Evolutionary conservation across 129 eudicot species (phyloP), one percentile per base, ranked within the genome.

Genomic region (Flaveria ramosissima): DNA sequence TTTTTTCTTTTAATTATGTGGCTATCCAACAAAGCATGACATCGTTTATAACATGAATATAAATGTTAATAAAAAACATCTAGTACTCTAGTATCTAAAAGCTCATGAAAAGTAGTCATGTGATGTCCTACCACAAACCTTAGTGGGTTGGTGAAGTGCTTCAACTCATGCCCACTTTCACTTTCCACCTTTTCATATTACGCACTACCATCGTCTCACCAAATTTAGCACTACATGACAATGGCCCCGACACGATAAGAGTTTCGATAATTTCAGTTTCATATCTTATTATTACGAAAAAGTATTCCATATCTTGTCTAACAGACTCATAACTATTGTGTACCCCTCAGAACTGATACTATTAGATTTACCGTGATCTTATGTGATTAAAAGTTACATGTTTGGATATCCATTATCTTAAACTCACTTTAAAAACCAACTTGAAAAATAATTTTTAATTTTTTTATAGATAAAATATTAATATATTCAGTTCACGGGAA

Each of bases 111-210:
- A 57, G 77, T 26, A 74, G 57, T 26, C 15, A 77, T 76, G 26
- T 23, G 26, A 23, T 23, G 80, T 9, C 82, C 82, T 48, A 78
- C 71, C 70, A 59, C 82, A 70, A 70, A 78, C 62, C 51, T 26
- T 45, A 78, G 82, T 78, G 82, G 82, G 80, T 77, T 71, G 82
- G 82, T 78, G 82, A 78, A 78, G 79, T 73, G 74, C 79, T 78
- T 55, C n/a, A 79, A 64, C 60, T 60, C 55, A 78, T 57, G 42
- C 15, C 82, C 77, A 70, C 78, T 72, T 72, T 52, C 74, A 55
- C 59, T 17, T 53, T 72, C n/a, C 67, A 47, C 61, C 36, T 15
- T 30, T 70, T 77, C 68, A 61, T 71, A 71, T 47, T 64, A 79
- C 52, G 39, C 78, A 64, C 78, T 43, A 72, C 39, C 77, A 50